Percentiles rank a stretch among this genome's conserved stretches.
Evolutionary conservation across 2,329 filamentous ascomycete species (phyloP).

Genomic region (Alternaria viburni): DNA sequence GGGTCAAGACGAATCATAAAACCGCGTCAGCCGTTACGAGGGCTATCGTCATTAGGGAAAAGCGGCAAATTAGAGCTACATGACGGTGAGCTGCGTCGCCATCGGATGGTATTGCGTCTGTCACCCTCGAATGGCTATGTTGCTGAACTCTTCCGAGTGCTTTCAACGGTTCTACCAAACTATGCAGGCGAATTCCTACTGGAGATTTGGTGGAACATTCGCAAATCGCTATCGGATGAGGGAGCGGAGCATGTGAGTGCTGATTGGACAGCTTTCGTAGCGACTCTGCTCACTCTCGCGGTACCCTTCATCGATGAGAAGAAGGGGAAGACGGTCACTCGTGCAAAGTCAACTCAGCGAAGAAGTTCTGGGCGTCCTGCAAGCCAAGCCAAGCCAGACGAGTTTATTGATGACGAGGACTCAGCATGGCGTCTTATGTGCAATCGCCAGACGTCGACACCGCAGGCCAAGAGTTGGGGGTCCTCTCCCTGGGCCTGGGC

Average conservation of each 20-base stretch:
- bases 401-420: slow-evolving; percentile 29
- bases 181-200: slow-evolving; percentile 46
- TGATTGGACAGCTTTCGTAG: slow-evolving; percentile 50
- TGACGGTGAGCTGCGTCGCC: slow-evolving; percentile 39
- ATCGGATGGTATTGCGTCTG: slow-evolving; percentile 42
- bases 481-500: slow-evolving; percentile 45
- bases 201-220: slow-evolving; percentile 49
- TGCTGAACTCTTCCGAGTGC: slow-evolving; percentile 39
- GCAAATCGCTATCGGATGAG: slow-evolving; percentile 27
- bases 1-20: slow-evolving; percentile 43
- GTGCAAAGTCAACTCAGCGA: slow-evolving; percentile 27
- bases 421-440: slow-evolving; percentile 46
- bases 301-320: slow-evolving; percentile 45
- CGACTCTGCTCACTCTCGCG: slow-evolving; percentile 49
- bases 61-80: slow-evolving; percentile 39
- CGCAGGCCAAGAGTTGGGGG: slow-evolving; percentile 40
- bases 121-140: slow-evolving; percentile 37
- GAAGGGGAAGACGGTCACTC: slow-evolving; percentile 25
- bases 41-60: slow-evolving; percentile 32
- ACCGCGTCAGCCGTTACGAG: slow-evolving; percentile 27
- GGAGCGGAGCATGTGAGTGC: slow-evolving; percentile 14
- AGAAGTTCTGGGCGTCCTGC: slow-evolving; percentile 31
- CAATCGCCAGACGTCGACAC: slow-evolving; percentile 30
- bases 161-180: slow-evolving; percentile 43
- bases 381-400: slow-evolving; percentile 32